Base-by-base conservation (phyloP, 768 basidiomycete genomes). In the Galerina marginata region DNA sequence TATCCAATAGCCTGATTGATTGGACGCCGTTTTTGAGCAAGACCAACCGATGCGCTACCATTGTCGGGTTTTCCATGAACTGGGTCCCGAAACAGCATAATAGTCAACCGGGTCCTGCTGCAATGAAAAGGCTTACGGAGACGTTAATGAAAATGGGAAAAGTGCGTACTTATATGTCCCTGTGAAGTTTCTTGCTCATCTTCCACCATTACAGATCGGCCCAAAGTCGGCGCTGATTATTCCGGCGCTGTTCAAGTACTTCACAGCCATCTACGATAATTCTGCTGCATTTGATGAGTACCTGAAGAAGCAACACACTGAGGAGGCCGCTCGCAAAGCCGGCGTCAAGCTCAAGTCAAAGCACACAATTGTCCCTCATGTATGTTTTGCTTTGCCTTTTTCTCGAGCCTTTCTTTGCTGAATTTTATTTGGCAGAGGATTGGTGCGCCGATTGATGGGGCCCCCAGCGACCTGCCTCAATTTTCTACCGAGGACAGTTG, bases 51-150 rank as follows among this genome's bases (percentile, higher is more conserved):
- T 23, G 14, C 23, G 74, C 80, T 3, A 61, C 77, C 0, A 66
- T 84, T 7, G 60, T 81, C 6, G 79, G 77, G 10, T 78, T 79
- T 57, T 81, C 77, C 52, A 80, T 82, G 82, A 83, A 82, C 57
- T 84, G 83, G 83, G 29, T 64, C 1, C 14, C 54, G 16, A n/a
- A 56, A 11, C 63, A 72, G 50, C 16, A 63, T 55, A 26, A 67
- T 49, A 68, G 73, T 62, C 44, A 37, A 9, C 59, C 64, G 16
- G 53, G 55, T 26, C 14, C 12, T 10, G 42, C 20, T 5, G 57
- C 54, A 20, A 47, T 53, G 11, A 7, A 5, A 40, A 16, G 43
- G 16, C 42, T 65, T 15, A 23, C 60, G 6, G 14, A 20, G 4
- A 59, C 56, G 11, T 10, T 68, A 16, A 9, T 55, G 3, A 39